Evolutionary conservation across 441 rosid species (phyloP).

Genomic region (Flueggea neowawraea): DNA sequence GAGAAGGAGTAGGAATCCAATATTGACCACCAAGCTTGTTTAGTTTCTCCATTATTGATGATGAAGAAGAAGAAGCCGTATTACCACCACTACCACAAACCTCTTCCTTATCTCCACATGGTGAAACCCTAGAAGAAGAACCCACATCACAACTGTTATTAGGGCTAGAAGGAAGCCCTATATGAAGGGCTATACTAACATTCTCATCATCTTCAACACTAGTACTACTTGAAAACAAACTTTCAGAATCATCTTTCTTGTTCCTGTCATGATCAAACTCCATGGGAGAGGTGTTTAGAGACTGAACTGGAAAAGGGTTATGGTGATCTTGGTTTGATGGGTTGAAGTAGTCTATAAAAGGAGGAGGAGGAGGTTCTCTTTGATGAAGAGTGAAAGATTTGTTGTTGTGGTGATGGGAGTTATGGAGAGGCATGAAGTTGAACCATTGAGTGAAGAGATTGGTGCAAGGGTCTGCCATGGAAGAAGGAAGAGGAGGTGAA

Average conservation of each 20-base stretch:
- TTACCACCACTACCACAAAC: slow-evolving; percentile 5
- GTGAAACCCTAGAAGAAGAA: slow-evolving; percentile 19
- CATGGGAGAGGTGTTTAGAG: too few relatives aligned
- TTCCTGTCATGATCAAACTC: slow-evolving; percentile 9
- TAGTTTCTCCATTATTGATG: slow-evolving; percentile 11
- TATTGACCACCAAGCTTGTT: slow-evolving; percentile 46
- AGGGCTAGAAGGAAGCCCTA: slow-evolving; percentile 55
- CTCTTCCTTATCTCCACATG: slow-evolving; percentile 18
- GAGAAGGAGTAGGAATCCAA: slow-evolving; percentile 77
- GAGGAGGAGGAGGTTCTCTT: slow-evolving; percentile 9
- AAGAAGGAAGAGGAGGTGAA: neutral
- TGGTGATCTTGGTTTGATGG: too few relatives aligned
- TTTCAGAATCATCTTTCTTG: slow-evolving; percentile 3
- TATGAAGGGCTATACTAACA: slow-evolving; percentile 45
- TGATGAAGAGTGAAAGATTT: slow-evolving; percentile 12
- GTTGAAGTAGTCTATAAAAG: slow-evolving; percentile 1
- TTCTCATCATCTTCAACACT: slow-evolving; percentile 15
- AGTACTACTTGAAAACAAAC: neutral
- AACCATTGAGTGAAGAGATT: slow-evolving; percentile 38
- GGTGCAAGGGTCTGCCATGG: slow-evolving; percentile 54
- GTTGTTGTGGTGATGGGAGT: slow-evolving; percentile 14
- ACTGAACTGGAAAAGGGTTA: too few relatives aligned
- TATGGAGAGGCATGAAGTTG: slow-evolving; percentile 36
- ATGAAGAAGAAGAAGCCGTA: too few relatives aligned
- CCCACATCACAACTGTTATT: slow-evolving; percentile 7